Conservation (phyloP, 2,329 filamentous ascomycete species). For the Exophiala bonariae region DNA sequence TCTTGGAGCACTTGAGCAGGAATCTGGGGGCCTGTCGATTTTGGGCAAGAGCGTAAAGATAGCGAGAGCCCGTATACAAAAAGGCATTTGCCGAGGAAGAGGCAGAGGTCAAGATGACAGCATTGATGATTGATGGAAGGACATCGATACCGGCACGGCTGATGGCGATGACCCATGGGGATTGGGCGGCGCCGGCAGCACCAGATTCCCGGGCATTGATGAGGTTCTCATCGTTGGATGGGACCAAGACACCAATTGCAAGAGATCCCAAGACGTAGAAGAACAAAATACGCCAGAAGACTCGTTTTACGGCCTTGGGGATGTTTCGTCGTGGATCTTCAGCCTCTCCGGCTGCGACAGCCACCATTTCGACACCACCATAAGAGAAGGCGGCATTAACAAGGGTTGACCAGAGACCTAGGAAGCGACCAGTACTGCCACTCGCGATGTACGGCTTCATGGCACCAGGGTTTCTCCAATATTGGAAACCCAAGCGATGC, state of each 20-base stretch:
- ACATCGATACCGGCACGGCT: slow-evolving; percentile 54
- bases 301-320: slow-evolving; percentile 42
- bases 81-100: slow-evolving; percentile 70
- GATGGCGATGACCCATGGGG: slow-evolving; percentile 59
- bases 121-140: slow-evolving; percentile 72
- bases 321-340: slow-evolving; percentile 44
- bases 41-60: slow-evolving; percentile 48
- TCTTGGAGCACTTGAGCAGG: slow-evolving; percentile 58
- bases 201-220: slow-evolving; percentile 43
- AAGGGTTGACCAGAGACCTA: slow-evolving; percentile 51
- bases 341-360: slow-evolving; percentile 50
- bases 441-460: slow-evolving; percentile 27
- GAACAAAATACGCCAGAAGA: slow-evolving; percentile 61
- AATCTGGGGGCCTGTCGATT: slow-evolving; percentile 55
- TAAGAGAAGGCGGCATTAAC: slow-evolving; percentile 52
- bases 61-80: slow-evolving; percentile 56
- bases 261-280: slow-evolving; percentile 79
- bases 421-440: slow-evolving; percentile 49
- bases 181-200: slow-evolving; percentile 41
- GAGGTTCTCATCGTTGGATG: slow-evolving; percentile 62
- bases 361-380: slow-evolving; percentile 52
- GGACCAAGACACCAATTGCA: slow-evolving; percentile 73
- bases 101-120: slow-evolving; percentile 70
- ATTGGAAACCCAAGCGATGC: slow-evolving; percentile 58
- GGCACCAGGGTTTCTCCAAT: slow-evolving; percentile 52